These are phyloP conservation scores for Hypseocharis bilobata DNA, from an alignment of 441 rosid species.

Conservation along the genomic window DNA sequence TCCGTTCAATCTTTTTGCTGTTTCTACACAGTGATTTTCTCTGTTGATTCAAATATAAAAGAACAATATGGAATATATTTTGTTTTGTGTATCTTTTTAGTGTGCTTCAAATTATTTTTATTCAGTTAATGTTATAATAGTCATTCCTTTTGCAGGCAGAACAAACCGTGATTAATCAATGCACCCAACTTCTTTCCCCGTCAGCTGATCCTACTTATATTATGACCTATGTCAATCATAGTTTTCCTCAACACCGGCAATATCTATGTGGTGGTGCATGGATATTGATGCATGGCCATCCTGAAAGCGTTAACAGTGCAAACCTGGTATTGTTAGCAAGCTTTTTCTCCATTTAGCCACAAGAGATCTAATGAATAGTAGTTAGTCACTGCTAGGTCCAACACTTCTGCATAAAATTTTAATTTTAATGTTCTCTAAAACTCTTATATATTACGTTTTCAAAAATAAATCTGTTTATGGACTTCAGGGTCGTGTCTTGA, in stretches of 20 bases:
- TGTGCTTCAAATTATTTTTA: conserved; percentile 9
- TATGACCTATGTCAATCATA: conserved; percentile 61
- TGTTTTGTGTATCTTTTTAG: not conserved
- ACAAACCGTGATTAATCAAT: conserved; percentile 78
- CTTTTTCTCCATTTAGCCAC: conserved; percentile 12
- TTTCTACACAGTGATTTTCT: not conserved
- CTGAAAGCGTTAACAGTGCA: conserved; percentile 71
- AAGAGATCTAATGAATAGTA: conserved; percentile 9
- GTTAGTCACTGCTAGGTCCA: conserved; percentile 6
- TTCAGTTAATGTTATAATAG: conserved; percentile 15
- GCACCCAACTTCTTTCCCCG: conserved; percentile 76
- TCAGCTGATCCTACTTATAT: conserved; percentile 72
- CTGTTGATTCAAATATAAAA: not conserved
- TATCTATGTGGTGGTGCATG: conserved; percentile 93
- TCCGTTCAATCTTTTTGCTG: not conserved
- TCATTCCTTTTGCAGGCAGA: conserved; percentile 48
- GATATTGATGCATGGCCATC: conserved; percentile 83
- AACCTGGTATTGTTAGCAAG: conserved; percentile 49
- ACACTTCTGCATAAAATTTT: not conserved
- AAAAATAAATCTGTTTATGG: conserved; percentile 11
- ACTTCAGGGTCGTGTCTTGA: conserved; percentile 60
- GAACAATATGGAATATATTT: not conserved
- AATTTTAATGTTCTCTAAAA: not conserved
- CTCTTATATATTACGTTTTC: not conserved
- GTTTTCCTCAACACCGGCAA: conserved; percentile 71